Base-by-base conservation (phyloP, 805 yeast species). In the Monosporozyma yasuniensis region DNA sequence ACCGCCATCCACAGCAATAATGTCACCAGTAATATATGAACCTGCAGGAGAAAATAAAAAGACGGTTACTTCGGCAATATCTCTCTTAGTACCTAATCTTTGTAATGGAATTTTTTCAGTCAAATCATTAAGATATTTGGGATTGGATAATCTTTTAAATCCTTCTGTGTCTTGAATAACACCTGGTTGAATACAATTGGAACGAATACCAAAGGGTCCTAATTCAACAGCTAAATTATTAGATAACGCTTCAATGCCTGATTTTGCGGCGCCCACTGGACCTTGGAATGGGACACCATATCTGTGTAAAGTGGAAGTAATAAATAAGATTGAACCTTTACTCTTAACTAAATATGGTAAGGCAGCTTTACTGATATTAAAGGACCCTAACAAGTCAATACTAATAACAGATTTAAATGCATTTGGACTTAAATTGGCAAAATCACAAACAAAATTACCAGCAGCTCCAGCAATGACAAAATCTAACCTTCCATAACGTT, bases 391-490 rank as follows among this genome's bases (percentile, higher is more conserved):
- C 46, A 91, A 72, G 66, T 91, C 98, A 56, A 90, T 91, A 38
- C 83, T 84, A 21, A 90, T 74, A 23, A 90, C 97, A 0, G 95
- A 75, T 66, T 85, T 85, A 74, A 90, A 90, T 5, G 96, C 97
- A 62, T 89, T 88, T 19, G 91, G 62, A 1, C 91, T 82, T 55
- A 90, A 71, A 58, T 81, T 82, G 60, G 83, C 81, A 68, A 89
- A 80, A 65, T 87, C 93, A 32, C 87, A 70, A 48, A 91, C 65
- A 64, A 91, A 90, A 71, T 91, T 91, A 8, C 98, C 97, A 3
- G 97, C 97, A 2, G 98, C 97, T 10, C 97, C 97, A 42, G 93
- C 90, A 64, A 90, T 85, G 32, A 90, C 95, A 64, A 67, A 86
- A 68, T 90, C 97, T 52, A 90, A 83, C 53, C 77, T 72, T 6